phyloP scores from a whole-genome alignment of 1,284 basidiomycete genomes.

The Puccinia novopanici region DNA sequence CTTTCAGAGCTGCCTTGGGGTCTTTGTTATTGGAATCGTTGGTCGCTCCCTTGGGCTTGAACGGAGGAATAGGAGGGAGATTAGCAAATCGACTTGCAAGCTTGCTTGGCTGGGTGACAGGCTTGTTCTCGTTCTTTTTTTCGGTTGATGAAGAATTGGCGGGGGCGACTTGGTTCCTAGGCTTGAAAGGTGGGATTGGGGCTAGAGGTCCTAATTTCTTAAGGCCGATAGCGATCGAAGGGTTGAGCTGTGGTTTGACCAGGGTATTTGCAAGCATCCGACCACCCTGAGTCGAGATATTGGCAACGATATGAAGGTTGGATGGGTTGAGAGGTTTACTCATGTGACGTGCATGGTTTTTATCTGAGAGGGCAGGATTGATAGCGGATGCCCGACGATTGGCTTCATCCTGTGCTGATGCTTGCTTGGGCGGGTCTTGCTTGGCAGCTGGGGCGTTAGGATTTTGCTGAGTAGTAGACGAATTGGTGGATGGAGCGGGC shows the following conservation, averaged over 20 bases:
- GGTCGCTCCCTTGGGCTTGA: constrained; percentile 67
- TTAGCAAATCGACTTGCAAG: constrained; percentile 58
- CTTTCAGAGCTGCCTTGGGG: constrained; percentile 56
- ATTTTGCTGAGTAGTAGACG: constrained; percentile 53
- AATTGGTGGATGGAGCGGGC: constrained; percentile 52
- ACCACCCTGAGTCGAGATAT: constrained; percentile 25
- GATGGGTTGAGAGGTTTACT: constrained; percentile 51
- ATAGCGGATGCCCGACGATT: constrained; percentile 74
- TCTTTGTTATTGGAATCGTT: constrained; percentile 25
- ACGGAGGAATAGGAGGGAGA: constrained; percentile 88
- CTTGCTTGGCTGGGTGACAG: constrained; percentile 20
- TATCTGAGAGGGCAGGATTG: constrained; percentile 69
- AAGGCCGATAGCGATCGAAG: constrained; percentile 56
- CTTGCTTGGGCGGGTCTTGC: constrained; percentile 61
- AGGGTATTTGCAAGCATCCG: constrained; percentile 52
- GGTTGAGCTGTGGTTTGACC: constrained; percentile 51
- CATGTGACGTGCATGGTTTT: constrained; percentile 64
- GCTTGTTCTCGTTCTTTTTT: constrained; percentile 12
- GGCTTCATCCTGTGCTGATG: constrained; percentile 73
- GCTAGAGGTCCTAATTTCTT: constrained; percentile 26
- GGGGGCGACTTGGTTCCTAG: constrained; percentile 19
- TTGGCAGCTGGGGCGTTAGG: background rate
- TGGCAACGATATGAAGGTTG: constrained; percentile 41
- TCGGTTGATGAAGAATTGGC: background rate
- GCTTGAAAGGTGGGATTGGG: constrained; percentile 49